phyloP scores from a whole-genome alignment of 495 filamentous ascomycete species.

The Usnea hakonensis region DNA sequence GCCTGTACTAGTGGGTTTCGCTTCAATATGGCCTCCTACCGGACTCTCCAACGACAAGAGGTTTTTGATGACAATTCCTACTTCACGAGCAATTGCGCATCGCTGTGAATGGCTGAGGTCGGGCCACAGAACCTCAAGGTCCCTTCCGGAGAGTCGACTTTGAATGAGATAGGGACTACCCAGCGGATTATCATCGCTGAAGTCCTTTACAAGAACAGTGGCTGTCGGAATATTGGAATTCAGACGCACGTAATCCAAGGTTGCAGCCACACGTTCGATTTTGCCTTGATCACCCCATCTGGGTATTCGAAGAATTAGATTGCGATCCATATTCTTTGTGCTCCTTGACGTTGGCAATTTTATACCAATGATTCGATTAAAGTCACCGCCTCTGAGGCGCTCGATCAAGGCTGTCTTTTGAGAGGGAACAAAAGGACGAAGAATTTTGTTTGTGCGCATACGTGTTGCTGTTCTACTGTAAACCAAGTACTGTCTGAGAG shows the following conservation, averaged over 20 bases:
- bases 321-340: too few relatives aligned
- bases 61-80: neutral
- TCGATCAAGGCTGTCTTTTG: slow-evolving; percentile 4
- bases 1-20: neutral
- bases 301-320: slow-evolving; percentile 14
- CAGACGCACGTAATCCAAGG: slow-evolving; percentile 9
- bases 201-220: neutral
- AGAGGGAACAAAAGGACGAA: neutral
- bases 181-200: slow-evolving; percentile 16
- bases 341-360: neutral
- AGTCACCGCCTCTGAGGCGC: slow-evolving; percentile 12
- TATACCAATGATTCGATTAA: slow-evolving; percentile 16
- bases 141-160: slow-evolving; percentile 8
- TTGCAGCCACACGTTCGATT: slow-evolving; percentile 6
- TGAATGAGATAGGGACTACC: slow-evolving; percentile 16
- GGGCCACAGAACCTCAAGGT: slow-evolving; percentile 6
- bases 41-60: slow-evolving; percentile 7
- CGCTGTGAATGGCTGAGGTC: slow-evolving; percentile 12
- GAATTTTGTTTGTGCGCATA: neutral
- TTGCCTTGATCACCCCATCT: neutral
- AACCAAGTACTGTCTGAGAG: neutral
- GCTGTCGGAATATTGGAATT: slow-evolving; percentile 5
- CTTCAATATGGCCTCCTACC: slow-evolving; percentile 2
- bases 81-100: slow-evolving; percentile 2
- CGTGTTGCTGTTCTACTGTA: neutral